Conservation (phyloP, 768 basidiomycete species). For the Polyporus arcularius region DNA sequence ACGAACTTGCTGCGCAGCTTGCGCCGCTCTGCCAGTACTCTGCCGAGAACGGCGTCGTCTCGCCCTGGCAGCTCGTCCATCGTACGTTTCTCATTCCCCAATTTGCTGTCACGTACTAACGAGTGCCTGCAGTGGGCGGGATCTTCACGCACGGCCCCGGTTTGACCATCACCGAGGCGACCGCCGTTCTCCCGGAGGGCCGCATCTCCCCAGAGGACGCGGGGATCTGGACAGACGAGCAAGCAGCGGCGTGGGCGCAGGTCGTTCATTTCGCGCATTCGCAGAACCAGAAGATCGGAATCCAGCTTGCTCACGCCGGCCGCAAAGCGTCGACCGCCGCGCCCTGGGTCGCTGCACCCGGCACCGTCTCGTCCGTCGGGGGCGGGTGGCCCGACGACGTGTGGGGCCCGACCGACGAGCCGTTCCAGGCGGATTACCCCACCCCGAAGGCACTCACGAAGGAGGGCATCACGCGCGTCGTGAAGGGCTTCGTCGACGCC, state of each 20-base stretch:
- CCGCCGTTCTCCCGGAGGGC: conserved; percentile 42
- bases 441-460: conserved; percentile 27
- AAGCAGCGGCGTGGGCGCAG: too few relatives aligned
- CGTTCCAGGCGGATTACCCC: conserved; percentile 37
- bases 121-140: conserved; percentile 42
- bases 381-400: conserved; percentile 38
- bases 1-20: conserved; percentile 40
- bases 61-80: conserved; percentile 61
- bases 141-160: conserved; percentile 56
- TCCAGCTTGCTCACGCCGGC: conserved; percentile 77
- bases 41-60: conserved; percentile 50
- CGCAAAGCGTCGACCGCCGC: conserved; percentile 62
- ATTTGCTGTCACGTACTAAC: background rate
- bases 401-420: conserved; percentile 55
- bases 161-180: conserved; percentile 63
- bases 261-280: conserved; percentile 70
- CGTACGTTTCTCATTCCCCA: conserved; percentile 13
- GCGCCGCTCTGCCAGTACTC: conserved; percentile 45
- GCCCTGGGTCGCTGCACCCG: conserved; percentile 59
- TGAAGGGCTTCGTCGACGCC: conserved; percentile 33
- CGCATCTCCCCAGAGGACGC: too few relatives aligned
- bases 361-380: conserved; percentile 33
- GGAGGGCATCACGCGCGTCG: conserved; percentile 28
- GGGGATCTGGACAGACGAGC: too few relatives aligned
- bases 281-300: conserved; percentile 64